Evolutionary conservation across 129 eudicot genomes (phyloP).

Genomic region (Heracleum sosnowskyi): DNA sequence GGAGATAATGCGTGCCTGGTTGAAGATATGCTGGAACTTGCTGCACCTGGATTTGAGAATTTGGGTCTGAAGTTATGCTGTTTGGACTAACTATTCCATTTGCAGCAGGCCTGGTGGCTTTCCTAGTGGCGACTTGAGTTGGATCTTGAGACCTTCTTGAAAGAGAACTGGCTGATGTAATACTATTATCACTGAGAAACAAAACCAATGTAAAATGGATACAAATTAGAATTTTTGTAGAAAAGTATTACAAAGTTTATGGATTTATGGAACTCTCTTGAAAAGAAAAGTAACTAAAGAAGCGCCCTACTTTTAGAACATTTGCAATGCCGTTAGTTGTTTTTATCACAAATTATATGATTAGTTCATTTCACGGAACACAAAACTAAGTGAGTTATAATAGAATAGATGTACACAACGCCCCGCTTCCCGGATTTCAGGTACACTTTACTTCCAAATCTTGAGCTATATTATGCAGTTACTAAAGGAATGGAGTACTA

Average conservation of each 20-base stretch:
- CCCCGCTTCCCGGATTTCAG: not conserved
- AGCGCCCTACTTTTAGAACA: not conserved
- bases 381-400: too few relatives aligned
- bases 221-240: not conserved
- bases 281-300: too few relatives aligned
- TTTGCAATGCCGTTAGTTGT: too few relatives aligned
- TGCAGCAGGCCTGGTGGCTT: constrained; percentile 25
- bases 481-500: too few relatives aligned
- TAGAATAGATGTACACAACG: not conserved
- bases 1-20: constrained; percentile 42
- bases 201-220: not conserved
- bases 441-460: not conserved
- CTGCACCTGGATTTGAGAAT: constrained; percentile 30
- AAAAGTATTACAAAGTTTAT: not conserved
- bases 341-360: not conserved
- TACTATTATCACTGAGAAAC: constrained; percentile 48
- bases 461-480: not conserved
- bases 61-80: constrained; percentile 17
- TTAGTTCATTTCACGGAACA: not conserved
- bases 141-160: constrained; percentile 45
- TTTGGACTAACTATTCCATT: constrained; percentile 20
- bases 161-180: constrained; percentile 40
- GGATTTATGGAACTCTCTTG: not conserved
- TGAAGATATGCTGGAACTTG: constrained; percentile 41
- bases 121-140: constrained; percentile 19